A percentile compares a stretch with the other conserved stretches of the same genome.
phyloP scores from a whole-genome alignment of 345 rosid genomes.

The Eucalyptus regnans region DNA sequence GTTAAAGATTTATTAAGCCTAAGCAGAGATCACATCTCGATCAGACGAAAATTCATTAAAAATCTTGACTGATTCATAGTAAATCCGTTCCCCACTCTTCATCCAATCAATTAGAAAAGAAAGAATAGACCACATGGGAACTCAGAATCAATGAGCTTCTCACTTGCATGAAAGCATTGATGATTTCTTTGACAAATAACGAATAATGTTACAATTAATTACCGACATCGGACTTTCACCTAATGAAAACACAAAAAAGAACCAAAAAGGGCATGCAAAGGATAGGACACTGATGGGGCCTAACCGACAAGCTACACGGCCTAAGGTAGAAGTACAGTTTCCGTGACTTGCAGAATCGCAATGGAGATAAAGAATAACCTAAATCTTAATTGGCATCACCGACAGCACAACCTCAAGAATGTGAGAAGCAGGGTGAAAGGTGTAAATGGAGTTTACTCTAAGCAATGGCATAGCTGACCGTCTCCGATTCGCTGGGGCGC shows the following conservation, averaged over 20 bases:
- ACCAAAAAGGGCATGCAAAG: background rate
- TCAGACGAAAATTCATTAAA: background rate
- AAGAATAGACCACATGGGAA: background rate
- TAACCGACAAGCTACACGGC: background rate
- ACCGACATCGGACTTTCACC: background rate
- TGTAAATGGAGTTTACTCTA: constrained; percentile 3
- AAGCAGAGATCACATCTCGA: background rate
- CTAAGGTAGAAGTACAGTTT: background rate
- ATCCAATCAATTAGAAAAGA: background rate
- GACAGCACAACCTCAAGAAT: background rate
- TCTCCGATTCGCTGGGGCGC: constrained; percentile 67
- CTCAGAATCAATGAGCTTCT: background rate
- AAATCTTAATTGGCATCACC: background rate
- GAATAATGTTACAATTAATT: background rate
- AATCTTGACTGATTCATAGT: background rate
- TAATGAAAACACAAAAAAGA: background rate
- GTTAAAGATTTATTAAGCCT: background rate
- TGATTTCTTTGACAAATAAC: background rate
- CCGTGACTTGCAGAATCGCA: background rate
- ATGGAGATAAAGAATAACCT: background rate
- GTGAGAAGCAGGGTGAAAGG: background rate
- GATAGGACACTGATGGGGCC: background rate
- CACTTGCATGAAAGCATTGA: background rate
- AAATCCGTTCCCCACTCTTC: background rate
- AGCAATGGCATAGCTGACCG: constrained; percentile 45